A percentile compares a stretch with the other conserved stretches of the same genome.
phyloP scores from a whole-genome alignment of 257 asterid genomes.

The Solanum arcanum region DNA sequence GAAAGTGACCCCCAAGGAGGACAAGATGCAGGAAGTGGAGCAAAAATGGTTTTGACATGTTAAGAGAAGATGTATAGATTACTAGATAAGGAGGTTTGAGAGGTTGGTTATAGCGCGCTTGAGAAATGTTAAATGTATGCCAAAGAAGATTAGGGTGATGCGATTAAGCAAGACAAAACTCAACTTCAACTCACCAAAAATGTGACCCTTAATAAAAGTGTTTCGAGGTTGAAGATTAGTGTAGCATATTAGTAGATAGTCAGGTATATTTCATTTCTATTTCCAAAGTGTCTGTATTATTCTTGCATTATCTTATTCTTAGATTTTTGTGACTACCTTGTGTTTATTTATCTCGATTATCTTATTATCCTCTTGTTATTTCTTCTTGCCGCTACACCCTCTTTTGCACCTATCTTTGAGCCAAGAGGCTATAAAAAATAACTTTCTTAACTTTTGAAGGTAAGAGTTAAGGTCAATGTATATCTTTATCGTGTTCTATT shows the following conservation, averaged over 20 bases:
- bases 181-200: neutral
- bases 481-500: accelerated
- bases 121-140: neutral
- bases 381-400: neutral
- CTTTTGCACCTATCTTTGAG: neutral
- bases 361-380: neutral
- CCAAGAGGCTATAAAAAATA: neutral
- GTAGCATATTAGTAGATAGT: too few species aligned
- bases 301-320: too few species aligned
- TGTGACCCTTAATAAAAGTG: too few species aligned
- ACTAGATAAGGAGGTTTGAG: neutral
- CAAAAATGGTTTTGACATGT: neutral
- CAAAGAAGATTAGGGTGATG: neutral
- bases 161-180: neutral
- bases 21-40: neutral
- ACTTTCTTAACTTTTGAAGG: neutral
- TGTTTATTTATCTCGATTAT: too few species aligned
- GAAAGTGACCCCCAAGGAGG: neutral
- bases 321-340: too few species aligned
- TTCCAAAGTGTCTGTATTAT: too few species aligned
- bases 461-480: neutral
- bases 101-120: neutral
- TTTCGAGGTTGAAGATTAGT: too few species aligned
- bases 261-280: too few species aligned
- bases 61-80: neutral